These are phyloP conservation scores for Pseudogymnoascus sp. DNA, from an alignment of 2,329 filamentous ascomycete species.

Conservation along the genomic window DNA sequence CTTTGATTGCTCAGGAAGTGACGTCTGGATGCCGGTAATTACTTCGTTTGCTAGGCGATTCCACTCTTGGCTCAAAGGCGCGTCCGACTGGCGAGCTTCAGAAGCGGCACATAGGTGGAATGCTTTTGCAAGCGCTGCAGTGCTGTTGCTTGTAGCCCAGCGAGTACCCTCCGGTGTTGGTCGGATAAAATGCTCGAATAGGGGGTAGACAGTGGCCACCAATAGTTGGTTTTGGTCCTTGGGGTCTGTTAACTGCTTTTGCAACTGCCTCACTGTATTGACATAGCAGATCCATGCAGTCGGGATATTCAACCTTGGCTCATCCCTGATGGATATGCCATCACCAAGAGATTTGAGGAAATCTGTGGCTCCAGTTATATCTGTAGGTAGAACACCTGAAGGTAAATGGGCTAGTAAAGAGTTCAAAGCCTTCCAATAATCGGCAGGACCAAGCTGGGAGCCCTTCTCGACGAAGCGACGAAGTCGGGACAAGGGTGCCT, in stretches of 20 bases:
- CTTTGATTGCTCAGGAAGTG: conserved; percentile 73
- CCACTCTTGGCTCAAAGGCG: conserved; percentile 48
- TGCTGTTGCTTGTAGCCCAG: conserved; percentile 19
- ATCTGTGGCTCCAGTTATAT: conserved; percentile 47
- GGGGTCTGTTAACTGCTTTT: conserved; percentile 38
- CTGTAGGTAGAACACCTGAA: conserved; percentile 44
- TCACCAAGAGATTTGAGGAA: conserved; percentile 61
- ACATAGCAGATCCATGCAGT: conserved; percentile 73
- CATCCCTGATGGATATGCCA: conserved; percentile 68
- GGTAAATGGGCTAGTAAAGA: conserved; percentile 54
- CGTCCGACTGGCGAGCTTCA: conserved; percentile 42
- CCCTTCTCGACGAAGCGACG: conserved; percentile 72
- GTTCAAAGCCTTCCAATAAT: conserved; percentile 66
- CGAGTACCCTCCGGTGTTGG: conserved; percentile 16
- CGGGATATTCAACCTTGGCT: conserved; percentile 60
- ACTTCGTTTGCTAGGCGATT: conserved; percentile 51
- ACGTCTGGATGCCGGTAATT: conserved; percentile 61
- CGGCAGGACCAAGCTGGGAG: conserved; percentile 66
- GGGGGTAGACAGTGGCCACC: conserved; percentile 44
- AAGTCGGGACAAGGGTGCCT: conserved; percentile 49
- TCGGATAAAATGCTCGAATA: conserved; percentile 47
- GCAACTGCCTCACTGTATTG: conserved; percentile 50
- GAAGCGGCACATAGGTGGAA: conserved; percentile 39
- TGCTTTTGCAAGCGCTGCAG: conserved; percentile 32
- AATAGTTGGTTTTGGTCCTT: conserved; percentile 40